Evolutionary conservation across 352 stramenopile genomes (phyloP).

Genomic region (Phytophthora macrochlamydospora): DNA sequence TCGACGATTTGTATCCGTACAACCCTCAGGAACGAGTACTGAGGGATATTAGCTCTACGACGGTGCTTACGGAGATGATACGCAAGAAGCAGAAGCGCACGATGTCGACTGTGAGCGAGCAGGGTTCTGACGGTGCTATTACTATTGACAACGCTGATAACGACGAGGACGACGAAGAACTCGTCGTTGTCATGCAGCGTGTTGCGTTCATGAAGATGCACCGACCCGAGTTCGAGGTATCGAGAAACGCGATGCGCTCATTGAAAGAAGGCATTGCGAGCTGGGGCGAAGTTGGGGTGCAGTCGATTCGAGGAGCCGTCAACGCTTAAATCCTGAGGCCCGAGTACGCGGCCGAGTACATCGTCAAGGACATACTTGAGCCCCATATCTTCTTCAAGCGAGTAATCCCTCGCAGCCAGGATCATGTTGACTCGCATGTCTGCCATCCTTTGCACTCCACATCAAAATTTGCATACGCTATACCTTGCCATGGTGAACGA

Average conservation of each 20-base stretch:
- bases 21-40: conserved; percentile 7
- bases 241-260: conserved; percentile 21
- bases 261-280: conserved; percentile 37
- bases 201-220: conserved; percentile 22
- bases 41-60: conserved; percentile 10
- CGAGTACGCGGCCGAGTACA: no score
- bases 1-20: conserved; percentile 11
- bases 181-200: conserved; percentile 16
- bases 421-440: no score
- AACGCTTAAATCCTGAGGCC: conserved; percentile 14
- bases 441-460: no score
- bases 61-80: conserved; percentile 9
- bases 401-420: no score
- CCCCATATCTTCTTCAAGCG: no score
- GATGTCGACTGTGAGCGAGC: conserved; percentile 7
- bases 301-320: conserved; percentile 35
- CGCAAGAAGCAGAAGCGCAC: conserved; percentile 10
- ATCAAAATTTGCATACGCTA: no score
- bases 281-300: conserved; percentile 38
- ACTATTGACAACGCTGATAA: not conserved
- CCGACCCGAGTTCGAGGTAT: conserved; percentile 24
- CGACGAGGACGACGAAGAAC: conserved; percentile 19
- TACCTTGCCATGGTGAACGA: no score
- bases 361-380: no score
- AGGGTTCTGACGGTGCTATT: not conserved